Evolutionary conservation across 208 protist species (phyloP).

Genomic region (Porcisia hertigi): DNA sequence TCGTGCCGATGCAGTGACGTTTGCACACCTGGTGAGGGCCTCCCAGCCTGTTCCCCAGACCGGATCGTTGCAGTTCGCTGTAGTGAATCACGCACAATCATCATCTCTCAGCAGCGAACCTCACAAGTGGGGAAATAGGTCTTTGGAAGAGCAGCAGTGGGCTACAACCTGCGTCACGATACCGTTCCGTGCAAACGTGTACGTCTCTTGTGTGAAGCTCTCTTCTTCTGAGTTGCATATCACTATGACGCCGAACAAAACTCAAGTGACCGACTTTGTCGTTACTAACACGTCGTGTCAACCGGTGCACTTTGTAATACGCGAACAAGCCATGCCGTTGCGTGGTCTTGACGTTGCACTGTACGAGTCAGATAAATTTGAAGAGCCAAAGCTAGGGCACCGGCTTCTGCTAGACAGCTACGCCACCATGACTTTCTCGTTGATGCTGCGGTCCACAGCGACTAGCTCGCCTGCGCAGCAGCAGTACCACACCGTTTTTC

Average conservation of each 20-base stretch:
- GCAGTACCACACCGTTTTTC: constrained; percentile 63
- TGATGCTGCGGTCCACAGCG: constrained; percentile 63
- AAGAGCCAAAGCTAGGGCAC: constrained; percentile 72
- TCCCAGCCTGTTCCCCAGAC: constrained; percentile 36
- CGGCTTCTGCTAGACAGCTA: constrained; percentile 62
- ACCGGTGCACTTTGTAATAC: constrained; percentile 76
- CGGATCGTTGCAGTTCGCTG: constrained; percentile 50
- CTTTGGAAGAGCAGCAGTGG: not conserved
- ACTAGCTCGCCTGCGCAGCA: constrained; percentile 24
- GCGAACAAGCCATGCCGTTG: constrained; percentile 58
- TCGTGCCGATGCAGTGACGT: constrained; percentile 46
- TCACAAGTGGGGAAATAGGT: not conserved
- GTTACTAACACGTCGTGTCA: constrained; percentile 69
- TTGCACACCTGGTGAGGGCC: constrained; percentile 54
- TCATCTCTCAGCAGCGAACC: not conserved
- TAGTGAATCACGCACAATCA: not conserved
- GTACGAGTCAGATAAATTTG: constrained; percentile 78
- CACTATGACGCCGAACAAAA: constrained; percentile 77
- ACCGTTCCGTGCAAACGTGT: constrained; percentile 67
- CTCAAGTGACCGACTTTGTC: constrained; percentile 66
- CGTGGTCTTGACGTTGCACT: constrained; percentile 67
- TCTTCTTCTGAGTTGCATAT: constrained; percentile 63
- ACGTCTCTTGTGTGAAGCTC: constrained; percentile 69
- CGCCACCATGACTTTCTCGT: constrained; percentile 73
- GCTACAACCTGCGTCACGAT: constrained; percentile 35